A percentile compares a stretch with the other conserved stretches of the same genome.
Conservation (phyloP, 2,329 filamentous ascomycete species). For the Elsinoe perseae region DNA sequence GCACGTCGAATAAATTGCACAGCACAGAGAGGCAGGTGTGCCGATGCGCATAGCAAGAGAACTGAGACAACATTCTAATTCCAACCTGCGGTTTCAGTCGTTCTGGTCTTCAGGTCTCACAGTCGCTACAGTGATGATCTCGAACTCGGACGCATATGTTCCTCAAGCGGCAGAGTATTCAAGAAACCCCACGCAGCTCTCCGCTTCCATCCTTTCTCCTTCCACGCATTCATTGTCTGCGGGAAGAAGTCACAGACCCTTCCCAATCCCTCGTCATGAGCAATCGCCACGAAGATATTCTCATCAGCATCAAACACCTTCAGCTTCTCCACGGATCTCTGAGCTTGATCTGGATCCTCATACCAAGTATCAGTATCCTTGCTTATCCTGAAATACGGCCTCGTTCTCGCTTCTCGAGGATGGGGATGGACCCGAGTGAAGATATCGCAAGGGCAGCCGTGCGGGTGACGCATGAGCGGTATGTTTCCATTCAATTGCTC, state of each 20-base stretch:
- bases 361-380: not conserved
- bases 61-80: too few relatives aligned
- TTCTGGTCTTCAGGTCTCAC: too few relatives aligned
- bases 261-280: constrained; percentile 22
- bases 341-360: constrained; percentile 21
- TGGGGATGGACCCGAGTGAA: constrained; percentile 18
- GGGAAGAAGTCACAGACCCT: constrained; percentile 21
- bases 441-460: not conserved
- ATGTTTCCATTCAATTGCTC: constrained; percentile 18
- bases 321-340: constrained; percentile 20
- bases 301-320: constrained; percentile 22
- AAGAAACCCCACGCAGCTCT: not conserved
- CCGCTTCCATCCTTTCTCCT: constrained; percentile 21
- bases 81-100: too few relatives aligned
- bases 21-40: too few relatives aligned
- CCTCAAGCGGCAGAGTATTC: not conserved
- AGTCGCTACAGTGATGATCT: too few relatives aligned
- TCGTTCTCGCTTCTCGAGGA: not conserved
- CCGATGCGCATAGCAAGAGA: too few relatives aligned
- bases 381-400: not conserved
- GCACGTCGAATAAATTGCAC: too few relatives aligned
- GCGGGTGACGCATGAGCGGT: constrained; percentile 17
- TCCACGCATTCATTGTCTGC: constrained; percentile 22
- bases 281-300: constrained; percentile 22
- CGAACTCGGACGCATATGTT: too few relatives aligned